phyloP scores from a whole-genome alignment of 2,329 filamentous ascomycete genomes.

The Penicillium griseofulvum region DNA sequence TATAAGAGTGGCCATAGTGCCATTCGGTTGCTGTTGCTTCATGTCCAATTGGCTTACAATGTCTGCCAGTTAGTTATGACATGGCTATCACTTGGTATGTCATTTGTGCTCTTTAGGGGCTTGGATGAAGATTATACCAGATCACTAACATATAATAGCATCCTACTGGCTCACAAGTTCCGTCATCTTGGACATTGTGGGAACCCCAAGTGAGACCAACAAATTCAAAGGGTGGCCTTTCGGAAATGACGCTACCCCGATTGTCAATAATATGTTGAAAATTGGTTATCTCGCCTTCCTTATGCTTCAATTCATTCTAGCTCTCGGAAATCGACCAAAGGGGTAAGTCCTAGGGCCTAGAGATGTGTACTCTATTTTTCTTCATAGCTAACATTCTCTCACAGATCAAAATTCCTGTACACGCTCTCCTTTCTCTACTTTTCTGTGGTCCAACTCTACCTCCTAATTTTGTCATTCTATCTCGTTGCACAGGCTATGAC shows the following conservation, averaged over 20 bases:
- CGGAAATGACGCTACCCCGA: constrained; percentile 76
- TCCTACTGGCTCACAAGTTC: constrained; percentile 97
- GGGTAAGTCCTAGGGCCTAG: constrained; percentile 43
- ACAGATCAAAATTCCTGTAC: constrained; percentile 76
- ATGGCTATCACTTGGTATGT: constrained; percentile 69
- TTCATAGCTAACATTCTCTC: background rate
- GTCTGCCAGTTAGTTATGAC: constrained; percentile 77
- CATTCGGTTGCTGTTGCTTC: constrained; percentile 93
- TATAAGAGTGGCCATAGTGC: constrained; percentile 96
- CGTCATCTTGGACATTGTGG: constrained; percentile 95
- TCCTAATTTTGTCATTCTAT: constrained; percentile 54
- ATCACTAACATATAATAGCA: constrained; percentile 52
- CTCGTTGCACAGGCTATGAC: constrained; percentile 73
- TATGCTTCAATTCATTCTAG: constrained; percentile 88
- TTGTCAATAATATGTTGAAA: constrained; percentile 83
- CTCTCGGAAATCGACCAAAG: constrained; percentile 91
- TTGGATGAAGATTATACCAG: background rate
- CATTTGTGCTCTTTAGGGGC: too few species aligned
- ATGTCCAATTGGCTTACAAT: constrained; percentile 92
- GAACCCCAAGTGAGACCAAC: constrained; percentile 58
- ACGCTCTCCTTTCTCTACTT: constrained; percentile 84
- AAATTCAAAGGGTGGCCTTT: constrained; percentile 76
- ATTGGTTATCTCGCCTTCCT: constrained; percentile 88
- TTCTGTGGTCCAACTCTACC: constrained; percentile 66
- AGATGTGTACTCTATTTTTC: background rate